A percentile compares a stretch with the other conserved stretches of the same genome.
These are phyloP conservation scores for Zygosaccharomyces sapae DNA, from an alignment of 1,139 yeast genomes.

Conservation along the genomic window DNA sequence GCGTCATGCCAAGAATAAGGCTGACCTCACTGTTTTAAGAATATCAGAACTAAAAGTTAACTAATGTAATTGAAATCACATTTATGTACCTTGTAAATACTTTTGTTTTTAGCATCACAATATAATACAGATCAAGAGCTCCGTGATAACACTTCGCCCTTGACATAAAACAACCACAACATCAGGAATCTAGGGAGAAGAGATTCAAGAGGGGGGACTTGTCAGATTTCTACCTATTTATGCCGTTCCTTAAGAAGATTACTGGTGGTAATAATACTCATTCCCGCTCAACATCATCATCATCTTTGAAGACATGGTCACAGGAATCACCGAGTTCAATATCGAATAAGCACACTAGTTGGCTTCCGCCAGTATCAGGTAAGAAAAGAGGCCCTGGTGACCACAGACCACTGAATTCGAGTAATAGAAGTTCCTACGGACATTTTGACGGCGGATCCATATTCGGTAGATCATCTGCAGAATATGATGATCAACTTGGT, in stretches of 20 bases:
- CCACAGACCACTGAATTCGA: not conserved
- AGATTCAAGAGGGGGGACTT: not conserved
- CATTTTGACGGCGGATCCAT: not conserved
- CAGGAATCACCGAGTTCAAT: constrained; percentile 15
- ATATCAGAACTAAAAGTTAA: constrained; percentile 64
- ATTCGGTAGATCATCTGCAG: constrained; percentile 2
- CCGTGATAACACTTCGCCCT: not conserved
- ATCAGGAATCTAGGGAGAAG: not conserved
- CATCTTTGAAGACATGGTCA: constrained; percentile 19
- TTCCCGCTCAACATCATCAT: constrained; percentile 27
- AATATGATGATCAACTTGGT: constrained; percentile 1
- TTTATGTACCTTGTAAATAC: constrained; percentile 3
- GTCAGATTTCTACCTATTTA: constrained; percentile 3
- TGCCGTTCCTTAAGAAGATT: constrained; percentile 30
- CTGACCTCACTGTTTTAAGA: constrained; percentile 74
- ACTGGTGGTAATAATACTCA: constrained; percentile 24
- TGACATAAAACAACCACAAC: not conserved
- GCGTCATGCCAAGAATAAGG: constrained; percentile 74
- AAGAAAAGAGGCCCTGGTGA: constrained; percentile 2
- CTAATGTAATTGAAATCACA: constrained; percentile 13
- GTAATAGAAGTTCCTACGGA: not conserved
- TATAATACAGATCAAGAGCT: not conserved
- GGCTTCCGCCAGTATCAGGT: constrained; percentile 7
- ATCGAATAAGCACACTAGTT: constrained; percentile 9
- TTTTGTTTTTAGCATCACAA: not conserved